Evolutionary conservation across 257 asterid genomes (phyloP).

Genomic region (Handroanthus guayacan): DNA sequence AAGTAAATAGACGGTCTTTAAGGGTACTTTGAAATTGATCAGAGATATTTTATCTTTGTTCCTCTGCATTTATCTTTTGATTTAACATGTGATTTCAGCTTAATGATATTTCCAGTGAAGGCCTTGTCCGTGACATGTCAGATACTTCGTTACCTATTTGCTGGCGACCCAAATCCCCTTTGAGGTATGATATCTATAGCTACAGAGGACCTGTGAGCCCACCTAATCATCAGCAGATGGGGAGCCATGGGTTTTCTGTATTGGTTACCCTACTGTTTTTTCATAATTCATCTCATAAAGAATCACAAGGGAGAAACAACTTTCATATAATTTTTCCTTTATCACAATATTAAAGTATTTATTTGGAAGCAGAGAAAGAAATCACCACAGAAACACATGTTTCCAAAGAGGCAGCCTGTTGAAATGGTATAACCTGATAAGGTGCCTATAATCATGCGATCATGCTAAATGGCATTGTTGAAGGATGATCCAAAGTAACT

Average conservation of each 20-base stretch:
- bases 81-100: constrained; percentile 51
- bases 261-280: not conserved
- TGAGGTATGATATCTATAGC: constrained; percentile 47
- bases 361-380: not conserved
- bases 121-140: constrained; percentile 60
- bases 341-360: not conserved
- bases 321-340: not conserved
- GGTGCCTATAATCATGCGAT: not conserved
- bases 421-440: not conserved
- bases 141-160: constrained; percentile 72
- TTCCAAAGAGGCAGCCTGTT: not conserved
- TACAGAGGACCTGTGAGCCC: not conserved
- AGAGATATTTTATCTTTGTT: not conserved
- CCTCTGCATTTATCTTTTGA: constrained; percentile 19
- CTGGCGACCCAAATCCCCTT: constrained; percentile 64
- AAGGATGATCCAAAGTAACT: too few species aligned
- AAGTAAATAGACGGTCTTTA: constrained; percentile 37
- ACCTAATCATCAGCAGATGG: not conserved
- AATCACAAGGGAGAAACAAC: too few species aligned
- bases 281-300: not conserved
- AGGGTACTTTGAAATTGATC: constrained; percentile 22
- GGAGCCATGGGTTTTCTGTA: not conserved
- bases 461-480: not conserved
- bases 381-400: not conserved
- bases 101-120: constrained; percentile 53